phyloP scores from a whole-genome alignment of 106 monocot species.

The Apostasia ramifera region DNA sequence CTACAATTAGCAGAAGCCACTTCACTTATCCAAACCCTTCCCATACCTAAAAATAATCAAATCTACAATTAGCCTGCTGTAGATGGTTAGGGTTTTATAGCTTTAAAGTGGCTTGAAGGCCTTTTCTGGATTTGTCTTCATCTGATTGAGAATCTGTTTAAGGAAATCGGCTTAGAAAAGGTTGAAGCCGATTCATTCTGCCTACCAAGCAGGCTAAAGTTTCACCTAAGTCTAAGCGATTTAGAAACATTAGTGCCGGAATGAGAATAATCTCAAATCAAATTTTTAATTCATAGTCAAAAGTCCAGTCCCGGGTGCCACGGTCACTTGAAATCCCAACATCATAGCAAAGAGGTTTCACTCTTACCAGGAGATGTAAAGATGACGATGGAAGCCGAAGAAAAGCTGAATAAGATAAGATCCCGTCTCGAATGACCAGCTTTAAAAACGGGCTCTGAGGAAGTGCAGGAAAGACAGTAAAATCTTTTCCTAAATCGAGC shows the following conservation, averaged over 20 bases:
- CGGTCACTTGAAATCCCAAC: no score
- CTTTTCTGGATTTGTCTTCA: no score
- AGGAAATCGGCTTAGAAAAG: no score
- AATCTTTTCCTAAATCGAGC: not conserved
- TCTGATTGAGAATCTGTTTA: no score
- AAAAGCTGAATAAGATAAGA: slow-evolving; percentile 31
- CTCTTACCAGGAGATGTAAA: slow-evolving; percentile 34
- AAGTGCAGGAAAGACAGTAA: slow-evolving; percentile 3
- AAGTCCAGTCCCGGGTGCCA: no score
- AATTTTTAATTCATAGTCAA: not conserved
- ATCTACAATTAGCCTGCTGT: no score
- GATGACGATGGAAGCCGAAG: slow-evolving; percentile 23
- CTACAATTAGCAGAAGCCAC: no score
- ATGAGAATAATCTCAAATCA: not conserved
- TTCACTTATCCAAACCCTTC: no score
- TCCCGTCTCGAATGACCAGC: slow-evolving; percentile 31
- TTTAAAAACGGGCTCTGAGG: not conserved
- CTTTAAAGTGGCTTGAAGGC: no score
- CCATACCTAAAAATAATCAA: no score
- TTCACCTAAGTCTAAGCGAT: not conserved
- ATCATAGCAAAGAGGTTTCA: not conserved
- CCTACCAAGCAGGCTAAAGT: not conserved
- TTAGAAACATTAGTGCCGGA: not conserved
- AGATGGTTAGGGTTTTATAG: no score
- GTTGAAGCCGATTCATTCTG: no score